phyloP scores from a whole-genome alignment of 2,329 filamentous ascomycete genomes.

The Calonectria montana region DNA sequence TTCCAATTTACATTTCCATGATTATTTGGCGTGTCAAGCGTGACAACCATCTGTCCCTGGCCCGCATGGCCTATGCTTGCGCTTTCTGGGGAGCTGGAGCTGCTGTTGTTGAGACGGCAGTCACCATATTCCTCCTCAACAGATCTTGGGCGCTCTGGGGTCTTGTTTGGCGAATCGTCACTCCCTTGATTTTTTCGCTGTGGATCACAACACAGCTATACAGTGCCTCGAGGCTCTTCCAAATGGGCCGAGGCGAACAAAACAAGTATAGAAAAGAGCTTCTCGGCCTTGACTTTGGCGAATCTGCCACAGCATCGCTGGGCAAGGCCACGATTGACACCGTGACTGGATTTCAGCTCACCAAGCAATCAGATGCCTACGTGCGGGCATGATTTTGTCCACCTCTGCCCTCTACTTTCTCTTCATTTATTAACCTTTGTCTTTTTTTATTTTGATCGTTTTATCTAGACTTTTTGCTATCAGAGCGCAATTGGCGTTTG shows the following conservation, averaged over 20 bases:
- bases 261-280: background rate
- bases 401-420: background rate
- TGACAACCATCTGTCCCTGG: background rate
- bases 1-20: background rate
- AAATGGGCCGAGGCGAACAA: background rate
- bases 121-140: conserved; percentile 1
- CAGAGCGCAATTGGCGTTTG: background rate
- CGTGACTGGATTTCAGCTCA: background rate
- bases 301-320: background rate
- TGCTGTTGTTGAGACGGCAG: background rate
- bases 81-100: background rate
- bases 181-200: background rate
- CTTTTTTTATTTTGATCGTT: background rate
- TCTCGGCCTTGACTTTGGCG: background rate
- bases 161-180: background rate
- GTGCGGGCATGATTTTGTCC: background rate
- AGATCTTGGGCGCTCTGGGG: background rate
- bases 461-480: background rate
- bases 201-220: background rate
- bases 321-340: background rate
- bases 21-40: background rate
- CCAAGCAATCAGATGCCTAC: background rate
- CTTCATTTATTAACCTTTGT: background rate
- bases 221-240: background rate
- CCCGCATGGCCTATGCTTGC: background rate